Evolutionary conservation across 371 early-diverging fungal genomes (phyloP).

Genomic region (Smittium mucronatum): DNA sequence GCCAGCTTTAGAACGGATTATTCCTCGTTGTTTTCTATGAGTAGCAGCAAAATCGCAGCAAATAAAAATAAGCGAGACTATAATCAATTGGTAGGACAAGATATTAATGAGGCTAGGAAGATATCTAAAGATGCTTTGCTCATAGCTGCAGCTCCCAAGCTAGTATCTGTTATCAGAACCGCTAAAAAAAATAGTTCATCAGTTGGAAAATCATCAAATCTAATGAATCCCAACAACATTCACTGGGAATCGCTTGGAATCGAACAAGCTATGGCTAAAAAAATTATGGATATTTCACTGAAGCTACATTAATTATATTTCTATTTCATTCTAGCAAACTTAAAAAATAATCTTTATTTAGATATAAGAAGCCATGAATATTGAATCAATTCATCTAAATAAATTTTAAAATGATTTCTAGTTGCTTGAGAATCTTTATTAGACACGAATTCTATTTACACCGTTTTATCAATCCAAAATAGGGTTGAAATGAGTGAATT

Average conservation of each 20-base stretch:
- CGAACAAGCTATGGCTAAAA: neutral
- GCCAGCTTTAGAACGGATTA: neutral
- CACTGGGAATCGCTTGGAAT: constrained; percentile 3
- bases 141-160: neutral
- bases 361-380: too few relatives aligned
- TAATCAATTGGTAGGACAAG: neutral
- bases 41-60: neutral
- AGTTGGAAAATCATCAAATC: neutral
- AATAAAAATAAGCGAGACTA: neutral
- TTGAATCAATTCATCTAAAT: too few relatives aligned
- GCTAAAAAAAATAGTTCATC: neutral
- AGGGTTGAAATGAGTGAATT: too few relatives aligned
- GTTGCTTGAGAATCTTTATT: too few relatives aligned
- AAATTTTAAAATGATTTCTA: too few relatives aligned
- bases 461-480: too few relatives aligned
- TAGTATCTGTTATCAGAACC: neutral
- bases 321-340: neutral
- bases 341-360: too few relatives aligned
- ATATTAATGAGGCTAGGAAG: neutral
- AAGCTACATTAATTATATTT: neutral
- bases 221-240: neutral
- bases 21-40: neutral
- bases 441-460: too few relatives aligned
- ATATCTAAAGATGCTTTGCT: neutral
- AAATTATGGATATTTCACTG: neutral